phyloP scores from a whole-genome alignment of 1,284 basidiomycete genomes.

The Singerocomus rubriflavus region DNA sequence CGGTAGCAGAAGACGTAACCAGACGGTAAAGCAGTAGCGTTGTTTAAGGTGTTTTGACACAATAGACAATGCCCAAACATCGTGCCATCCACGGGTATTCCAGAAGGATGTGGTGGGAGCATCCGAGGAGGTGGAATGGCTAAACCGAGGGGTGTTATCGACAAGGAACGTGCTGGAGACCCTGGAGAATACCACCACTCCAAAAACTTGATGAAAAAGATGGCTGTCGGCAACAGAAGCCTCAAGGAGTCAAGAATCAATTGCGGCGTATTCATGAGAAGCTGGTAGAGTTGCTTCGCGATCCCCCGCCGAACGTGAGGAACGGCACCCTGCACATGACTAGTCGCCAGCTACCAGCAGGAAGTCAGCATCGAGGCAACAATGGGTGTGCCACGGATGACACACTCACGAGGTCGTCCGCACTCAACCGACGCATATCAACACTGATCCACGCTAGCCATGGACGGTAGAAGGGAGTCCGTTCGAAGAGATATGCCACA shows the following conservation, averaged over 20 bases:
- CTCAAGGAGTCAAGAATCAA: constrained; percentile 74
- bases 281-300: constrained; percentile 40
- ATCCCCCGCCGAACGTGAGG: constrained; percentile 36
- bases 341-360: constrained; percentile 42
- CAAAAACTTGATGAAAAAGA: constrained; percentile 96
- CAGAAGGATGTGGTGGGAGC: constrained; percentile 68
- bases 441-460: constrained; percentile 87
- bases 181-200: constrained; percentile 99
- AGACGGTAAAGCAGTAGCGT: constrained; percentile 87
- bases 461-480: constrained; percentile 85
- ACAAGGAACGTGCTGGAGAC: constrained; percentile 75
- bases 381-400: background rate
- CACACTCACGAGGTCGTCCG: constrained; percentile 67
- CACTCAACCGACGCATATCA: constrained; percentile 73
- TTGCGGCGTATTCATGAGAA: constrained; percentile 54
- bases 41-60: constrained; percentile 74
- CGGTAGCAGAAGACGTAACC: constrained; percentile 98
- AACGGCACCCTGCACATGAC: constrained; percentile 34
- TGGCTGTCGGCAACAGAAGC: constrained; percentile 84
- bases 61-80: constrained; percentile 84
- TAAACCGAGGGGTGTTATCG: constrained; percentile 59
- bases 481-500: constrained; percentile 88
- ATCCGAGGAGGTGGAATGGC: constrained; percentile 73
- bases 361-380: constrained; percentile 5
- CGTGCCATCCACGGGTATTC: constrained; percentile 54